phyloP scores from a whole-genome alignment of 2,329 filamentous ascomycete genomes.

The Penicillium sp. region DNA sequence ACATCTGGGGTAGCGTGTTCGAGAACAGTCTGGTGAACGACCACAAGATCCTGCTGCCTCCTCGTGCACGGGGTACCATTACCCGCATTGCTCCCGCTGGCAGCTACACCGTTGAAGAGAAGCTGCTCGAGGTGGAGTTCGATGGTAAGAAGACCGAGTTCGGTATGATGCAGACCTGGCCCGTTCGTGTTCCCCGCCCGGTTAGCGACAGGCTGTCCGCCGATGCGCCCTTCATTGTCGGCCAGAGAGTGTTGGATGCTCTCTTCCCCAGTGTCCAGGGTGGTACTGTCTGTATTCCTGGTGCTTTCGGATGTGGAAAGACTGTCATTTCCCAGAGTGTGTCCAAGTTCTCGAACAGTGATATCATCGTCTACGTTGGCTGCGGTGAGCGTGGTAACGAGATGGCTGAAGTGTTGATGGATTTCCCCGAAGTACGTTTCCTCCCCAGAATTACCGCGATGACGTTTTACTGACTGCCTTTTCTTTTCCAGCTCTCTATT shows the following conservation, averaged over 20 bases:
- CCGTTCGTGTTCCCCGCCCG: constrained; percentile 91
- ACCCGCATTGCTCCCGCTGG: constrained; percentile 87
- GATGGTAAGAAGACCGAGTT: constrained; percentile 92
- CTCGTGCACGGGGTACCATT: constrained; percentile 85
- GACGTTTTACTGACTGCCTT: constrained; percentile 16
- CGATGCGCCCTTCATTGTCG: constrained; percentile 89
- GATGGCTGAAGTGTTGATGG: constrained; percentile 99
- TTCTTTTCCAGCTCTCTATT: constrained; percentile 68
- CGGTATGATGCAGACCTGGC: constrained; percentile 99
- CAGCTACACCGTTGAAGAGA: constrained; percentile 89
- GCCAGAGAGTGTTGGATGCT: constrained; percentile 92
- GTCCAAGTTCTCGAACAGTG: constrained; percentile 99
- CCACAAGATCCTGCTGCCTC: constrained; percentile 90
- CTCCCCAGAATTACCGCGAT: neutral
- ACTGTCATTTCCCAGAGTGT: constrained; percentile 98
- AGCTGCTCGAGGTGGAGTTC: constrained; percentile 94
- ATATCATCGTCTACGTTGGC: constrained; percentile 97
- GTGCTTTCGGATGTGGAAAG: constrained; percentile 98
- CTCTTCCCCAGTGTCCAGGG: constrained; percentile 96
- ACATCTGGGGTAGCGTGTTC: constrained; percentile 90
- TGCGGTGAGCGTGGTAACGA: constrained; percentile 94
- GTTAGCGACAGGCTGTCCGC: constrained; percentile 89
- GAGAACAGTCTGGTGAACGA: constrained; percentile 94
- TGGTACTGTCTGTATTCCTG: constrained; percentile 95
- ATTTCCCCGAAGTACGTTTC: constrained; percentile 76